Conservation (phyloP, 306 rosid species). For the Lathyrus tuberosus region DNA sequence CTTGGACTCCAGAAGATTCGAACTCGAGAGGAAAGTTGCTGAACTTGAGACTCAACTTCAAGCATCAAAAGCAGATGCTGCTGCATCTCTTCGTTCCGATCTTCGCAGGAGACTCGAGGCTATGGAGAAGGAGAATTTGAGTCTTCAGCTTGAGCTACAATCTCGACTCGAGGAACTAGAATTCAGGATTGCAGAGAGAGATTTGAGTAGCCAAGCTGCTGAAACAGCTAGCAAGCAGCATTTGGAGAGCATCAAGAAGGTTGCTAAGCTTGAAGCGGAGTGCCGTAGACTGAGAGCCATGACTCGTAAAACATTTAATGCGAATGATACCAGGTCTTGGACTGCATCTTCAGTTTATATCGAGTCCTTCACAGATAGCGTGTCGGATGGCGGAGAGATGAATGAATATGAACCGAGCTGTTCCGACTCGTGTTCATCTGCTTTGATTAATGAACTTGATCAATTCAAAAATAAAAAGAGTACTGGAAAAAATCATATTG, state of each 20-base stretch:
- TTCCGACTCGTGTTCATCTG: slow-evolving; percentile 47
- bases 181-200: slow-evolving; percentile 62
- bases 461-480: slow-evolving; percentile 47
- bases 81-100: slow-evolving; percentile 47
- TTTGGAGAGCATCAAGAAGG: slow-evolving; percentile 65
- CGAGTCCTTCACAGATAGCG: slow-evolving; percentile 64
- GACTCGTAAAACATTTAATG: slow-evolving; percentile 49
- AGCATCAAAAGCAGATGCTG: slow-evolving; percentile 59
- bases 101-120: slow-evolving; percentile 53
- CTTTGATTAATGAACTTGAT: slow-evolving; percentile 46
- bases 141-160: slow-evolving; percentile 59
- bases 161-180: slow-evolving; percentile 67
- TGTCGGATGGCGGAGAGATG: slow-evolving; percentile 58
- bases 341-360: slow-evolving; percentile 52
- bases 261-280: slow-evolving; percentile 81
- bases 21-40: slow-evolving; percentile 58
- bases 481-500: slow-evolving; percentile 40
- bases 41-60: slow-evolving; percentile 64
- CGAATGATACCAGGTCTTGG: slow-evolving; percentile 48
- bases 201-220: slow-evolving; percentile 74
- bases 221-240: slow-evolving; percentile 81
- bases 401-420: slow-evolving; percentile 48
- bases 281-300: slow-evolving; percentile 63
- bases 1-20: slow-evolving; percentile 59
- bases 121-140: slow-evolving; percentile 55